A percentile compares a stretch with the other conserved stretches of the same genome.
Conservation (phyloP, 2,329 filamentous ascomycete species). For the Calycina herbarum region DNA sequence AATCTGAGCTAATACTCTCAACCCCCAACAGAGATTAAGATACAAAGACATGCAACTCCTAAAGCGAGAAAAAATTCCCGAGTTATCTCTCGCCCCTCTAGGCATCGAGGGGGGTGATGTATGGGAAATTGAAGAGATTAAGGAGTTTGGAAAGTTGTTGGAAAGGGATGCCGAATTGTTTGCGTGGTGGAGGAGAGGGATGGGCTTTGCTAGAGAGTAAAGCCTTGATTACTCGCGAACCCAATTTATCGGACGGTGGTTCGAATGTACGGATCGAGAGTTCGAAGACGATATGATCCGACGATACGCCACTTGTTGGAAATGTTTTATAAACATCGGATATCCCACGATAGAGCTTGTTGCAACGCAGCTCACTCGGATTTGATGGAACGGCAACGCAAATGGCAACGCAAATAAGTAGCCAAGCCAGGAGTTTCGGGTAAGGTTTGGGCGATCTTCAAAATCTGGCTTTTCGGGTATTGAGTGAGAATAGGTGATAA, state of each 20-base stretch:
- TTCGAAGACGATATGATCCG: neutral
- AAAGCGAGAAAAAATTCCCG: slow-evolving; percentile 28
- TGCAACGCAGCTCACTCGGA: neutral
- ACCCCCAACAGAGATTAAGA: slow-evolving; percentile 29
- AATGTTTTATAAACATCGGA: too few relatives aligned
- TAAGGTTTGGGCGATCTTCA: neutral
- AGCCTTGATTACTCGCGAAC: neutral
- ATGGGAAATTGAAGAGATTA: slow-evolving; percentile 28
- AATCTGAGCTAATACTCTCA: neutral
- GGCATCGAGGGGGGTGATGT: slow-evolving; percentile 25
- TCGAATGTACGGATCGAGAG: neutral
- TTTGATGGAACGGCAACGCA: too few relatives aligned
- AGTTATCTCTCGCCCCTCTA: slow-evolving; percentile 18
- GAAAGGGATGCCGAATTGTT: slow-evolving; percentile 24
- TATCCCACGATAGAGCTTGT: neutral
- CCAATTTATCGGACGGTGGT: neutral
- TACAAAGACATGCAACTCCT: slow-evolving; percentile 35
- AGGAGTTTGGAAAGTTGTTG: slow-evolving; percentile 28
- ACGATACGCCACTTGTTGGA: too few relatives aligned
- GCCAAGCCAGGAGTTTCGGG: too few relatives aligned
- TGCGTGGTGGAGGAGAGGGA: slow-evolving; percentile 33
- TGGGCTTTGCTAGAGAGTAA: slow-evolving; percentile 30
- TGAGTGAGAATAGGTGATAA: neutral
- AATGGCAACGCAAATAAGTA: neutral
- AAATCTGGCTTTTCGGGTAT: neutral